Base-by-base conservation (phyloP, 1,284 basidiomycete genomes). In the Neolentinus lepideus region DNA sequence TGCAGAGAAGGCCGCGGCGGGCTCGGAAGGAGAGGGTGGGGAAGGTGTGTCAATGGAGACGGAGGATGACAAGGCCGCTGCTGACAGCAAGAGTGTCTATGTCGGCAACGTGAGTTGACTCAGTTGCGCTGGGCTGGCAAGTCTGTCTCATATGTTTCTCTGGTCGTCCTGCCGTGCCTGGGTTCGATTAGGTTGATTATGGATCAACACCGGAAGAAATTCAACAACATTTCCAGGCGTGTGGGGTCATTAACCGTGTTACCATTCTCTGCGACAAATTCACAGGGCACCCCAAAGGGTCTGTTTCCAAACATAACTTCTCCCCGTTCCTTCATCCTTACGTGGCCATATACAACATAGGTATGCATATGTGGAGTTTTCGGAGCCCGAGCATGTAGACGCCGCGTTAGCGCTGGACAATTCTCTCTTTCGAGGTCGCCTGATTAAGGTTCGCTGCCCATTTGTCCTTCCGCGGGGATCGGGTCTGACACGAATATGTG, bases 201-300 rank as follows among this genome's bases (percentile, higher is more conserved):
- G 83, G 88, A 56, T 91, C 96, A 8, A 98, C 97, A 26, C 97
- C 97, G 14, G 97, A 99, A 73, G 97, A 99, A 70, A 94, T 99
- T 56, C 97, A 99, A 74, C 86, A 83, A 46, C 97, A 99, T 71
- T 99, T 99, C 76, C 91, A 94, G 68, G 88, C 94, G 25, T 98
- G 95, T 68, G 97, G 97, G 4, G 95, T 92, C 21, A 99, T 99
- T 72, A 99, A 99, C 75, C 85, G 97, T 64, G 94, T 99, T 52
- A 99, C 97, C 0, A 99, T 99, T 66, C 83, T 99, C 25, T 99
- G 97, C 72, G 97, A 99, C 80, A 99, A 99, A 76, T 99, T 98
- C 71, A 98, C 96, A 16, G 97, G 97, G 47, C 96, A 98, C 77
- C 96, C 97, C 43, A 99, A 98, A 84, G 97, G 96, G 92, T 95